These are phyloP conservation scores for Oryza glaberrima DNA, from an alignment of 176 grass and related monocot genomes.

Conservation along the genomic window DNA sequence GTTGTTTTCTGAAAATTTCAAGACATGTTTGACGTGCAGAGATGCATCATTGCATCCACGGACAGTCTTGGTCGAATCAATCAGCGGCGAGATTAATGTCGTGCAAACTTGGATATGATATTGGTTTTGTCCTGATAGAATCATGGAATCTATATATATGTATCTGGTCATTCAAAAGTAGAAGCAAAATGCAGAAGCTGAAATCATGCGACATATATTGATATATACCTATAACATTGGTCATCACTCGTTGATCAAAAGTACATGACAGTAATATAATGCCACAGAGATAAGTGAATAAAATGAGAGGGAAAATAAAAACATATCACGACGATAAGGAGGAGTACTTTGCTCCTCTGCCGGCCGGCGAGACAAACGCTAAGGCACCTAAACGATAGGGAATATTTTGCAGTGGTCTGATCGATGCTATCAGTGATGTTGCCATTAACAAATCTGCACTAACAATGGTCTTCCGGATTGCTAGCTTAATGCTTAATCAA, in stretches of 20 bases:
- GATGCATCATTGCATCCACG: not conserved
- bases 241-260: not conserved
- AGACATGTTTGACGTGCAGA: slow-evolving; percentile 23
- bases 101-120: not conserved
- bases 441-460: slow-evolving; percentile 33
- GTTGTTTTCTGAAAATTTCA: slow-evolving; percentile 28
- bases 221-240: not conserved
- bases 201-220: not conserved
- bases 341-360: not conserved
- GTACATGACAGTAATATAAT: not conserved
- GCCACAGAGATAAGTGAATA: not conserved
- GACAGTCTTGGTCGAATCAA: slow-evolving; percentile 35
- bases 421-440: not conserved
- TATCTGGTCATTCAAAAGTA: not conserved
- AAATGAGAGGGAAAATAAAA: not conserved
- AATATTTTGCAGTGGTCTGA: not conserved
- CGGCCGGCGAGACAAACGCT: slow-evolving; percentile 17
- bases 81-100: slow-evolving; percentile 32
- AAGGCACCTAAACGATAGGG: slow-evolving; percentile 16
- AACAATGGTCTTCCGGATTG: slow-evolving; percentile 18
- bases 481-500: slow-evolving; percentile 29
- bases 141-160: not conserved
- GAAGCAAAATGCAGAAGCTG: not conserved
- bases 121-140: not conserved
- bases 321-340: not conserved